A percentile compares a stretch with the other conserved stretches of the same genome.
phyloP scores from a whole-genome alignment of 306 rosid genomes.

The Elaeagnus macrophylla region DNA sequence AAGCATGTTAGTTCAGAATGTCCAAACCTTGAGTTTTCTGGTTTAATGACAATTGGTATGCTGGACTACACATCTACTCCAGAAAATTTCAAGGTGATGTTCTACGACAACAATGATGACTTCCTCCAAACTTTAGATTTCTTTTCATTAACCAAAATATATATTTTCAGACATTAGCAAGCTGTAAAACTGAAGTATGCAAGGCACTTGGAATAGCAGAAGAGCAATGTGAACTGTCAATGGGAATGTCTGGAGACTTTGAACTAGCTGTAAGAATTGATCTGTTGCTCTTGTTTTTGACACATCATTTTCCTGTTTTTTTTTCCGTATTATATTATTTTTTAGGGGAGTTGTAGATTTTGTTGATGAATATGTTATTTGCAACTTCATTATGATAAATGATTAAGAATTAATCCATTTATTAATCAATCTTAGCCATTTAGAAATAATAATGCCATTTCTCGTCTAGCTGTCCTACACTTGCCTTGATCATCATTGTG shows the following conservation, averaged over 20 bases:
- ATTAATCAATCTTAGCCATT: no score
- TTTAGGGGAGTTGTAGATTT: no score
- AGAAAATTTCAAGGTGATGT: conserved; percentile 75
- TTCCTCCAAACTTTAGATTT: conserved; percentile 4
- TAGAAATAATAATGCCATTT: no score
- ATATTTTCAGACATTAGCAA: conserved; percentile 46
- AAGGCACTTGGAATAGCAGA: conserved; percentile 61
- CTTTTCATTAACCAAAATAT: conserved; percentile 15
- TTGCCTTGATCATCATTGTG: no score
- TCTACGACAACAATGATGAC: background rate
- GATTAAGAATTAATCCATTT: no score
- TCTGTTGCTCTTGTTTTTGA: background rate
- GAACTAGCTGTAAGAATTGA: conserved; percentile 76
- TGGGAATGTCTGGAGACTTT: conserved; percentile 97
- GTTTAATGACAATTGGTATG: conserved; percentile 97
- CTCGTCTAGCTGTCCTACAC: no score
- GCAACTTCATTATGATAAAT: no score
- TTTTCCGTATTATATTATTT: no score
- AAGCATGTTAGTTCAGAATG: conserved; percentile 57
- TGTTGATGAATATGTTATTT: no score
- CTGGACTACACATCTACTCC: conserved; percentile 77
- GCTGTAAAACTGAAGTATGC: conserved; percentile 75
- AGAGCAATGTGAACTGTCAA: conserved; percentile 74
- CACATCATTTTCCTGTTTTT: no score
- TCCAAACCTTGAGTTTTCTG: conserved; percentile 74